These are phyloP conservation scores for Pseudocercospora fijiensis DNA, from an alignment of 2,329 filamentous ascomycete genomes.

Conservation along the genomic window DNA sequence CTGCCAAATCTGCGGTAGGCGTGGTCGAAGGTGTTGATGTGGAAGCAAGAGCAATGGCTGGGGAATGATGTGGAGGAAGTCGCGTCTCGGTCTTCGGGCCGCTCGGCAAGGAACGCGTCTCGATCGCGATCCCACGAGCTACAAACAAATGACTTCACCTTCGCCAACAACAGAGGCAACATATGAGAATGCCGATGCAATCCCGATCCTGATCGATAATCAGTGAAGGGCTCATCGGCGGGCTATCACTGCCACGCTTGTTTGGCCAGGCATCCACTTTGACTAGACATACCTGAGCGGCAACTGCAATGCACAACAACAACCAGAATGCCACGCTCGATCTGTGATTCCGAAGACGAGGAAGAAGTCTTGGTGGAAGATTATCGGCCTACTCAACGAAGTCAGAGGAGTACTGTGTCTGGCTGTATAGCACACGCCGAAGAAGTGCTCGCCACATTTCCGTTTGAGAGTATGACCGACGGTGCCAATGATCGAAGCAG, in stretches of 20 bases:
- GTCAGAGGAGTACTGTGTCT: slow-evolving; percentile 13
- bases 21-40: slow-evolving; percentile 6
- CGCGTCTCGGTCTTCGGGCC: slow-evolving; percentile 2
- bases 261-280: not conserved
- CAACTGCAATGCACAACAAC: slow-evolving; percentile 10
- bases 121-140: slow-evolving; percentile 15
- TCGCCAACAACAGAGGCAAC: too few species aligned
- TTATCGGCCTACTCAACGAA: slow-evolving; percentile 15
- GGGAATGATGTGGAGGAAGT: not conserved
- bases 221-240: too few species aligned
- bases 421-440: slow-evolving; percentile 11
- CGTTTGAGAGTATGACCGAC: not conserved
- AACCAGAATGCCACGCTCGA: slow-evolving; percentile 16
- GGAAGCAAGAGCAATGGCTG: slow-evolving; percentile 13
- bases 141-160: too few species aligned
- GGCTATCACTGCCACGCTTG: not conserved
- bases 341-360: slow-evolving; percentile 23
- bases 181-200: not conserved
- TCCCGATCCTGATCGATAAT: not conserved
- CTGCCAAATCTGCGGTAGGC: not conserved
- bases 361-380: slow-evolving; percentile 19
- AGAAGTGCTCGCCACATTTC: slow-evolving; percentile 5
- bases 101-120: not conserved
- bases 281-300: not conserved
- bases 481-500: slow-evolving; percentile 17